These are phyloP conservation scores for Staphylotrichum longicolle DNA, from an alignment of 495 filamentous ascomycete genomes.

Conservation along the genomic window DNA sequence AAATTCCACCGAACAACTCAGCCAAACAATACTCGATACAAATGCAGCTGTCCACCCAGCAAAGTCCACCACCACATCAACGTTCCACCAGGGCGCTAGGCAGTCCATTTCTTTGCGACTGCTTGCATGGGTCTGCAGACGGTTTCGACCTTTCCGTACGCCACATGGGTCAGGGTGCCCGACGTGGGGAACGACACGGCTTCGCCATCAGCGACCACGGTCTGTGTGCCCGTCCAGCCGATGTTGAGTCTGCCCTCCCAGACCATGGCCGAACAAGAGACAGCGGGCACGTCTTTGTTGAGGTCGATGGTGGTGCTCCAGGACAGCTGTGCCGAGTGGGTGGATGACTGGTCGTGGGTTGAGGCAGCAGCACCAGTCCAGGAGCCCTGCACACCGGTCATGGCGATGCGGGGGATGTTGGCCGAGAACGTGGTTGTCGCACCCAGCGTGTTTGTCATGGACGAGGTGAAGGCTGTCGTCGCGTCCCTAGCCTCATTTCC, in stretches of 20 bases:
- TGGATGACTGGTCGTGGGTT: neutral
- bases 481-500: neutral
- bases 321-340: neutral
- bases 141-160: constrained; percentile 1
- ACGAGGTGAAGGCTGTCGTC: neutral
- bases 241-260: neutral
- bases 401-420: neutral
- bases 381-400: neutral
- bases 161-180: neutral
- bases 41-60: no score
- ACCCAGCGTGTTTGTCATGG: neutral
- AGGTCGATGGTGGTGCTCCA: neutral
- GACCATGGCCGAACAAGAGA: constrained; percentile 1
- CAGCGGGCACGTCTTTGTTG: neutral
- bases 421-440: neutral
- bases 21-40: no score
- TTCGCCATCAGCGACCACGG: neutral
- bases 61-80: no score
- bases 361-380: neutral
- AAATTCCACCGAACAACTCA: no score
- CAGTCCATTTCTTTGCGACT: neutral
- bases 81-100: neutral
- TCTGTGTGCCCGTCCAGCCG: constrained; percentile 7
- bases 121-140: neutral
- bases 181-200: neutral